Base-by-base conservation (phyloP, 129 eudicot genomes). In the Saussurea involucrata region DNA sequence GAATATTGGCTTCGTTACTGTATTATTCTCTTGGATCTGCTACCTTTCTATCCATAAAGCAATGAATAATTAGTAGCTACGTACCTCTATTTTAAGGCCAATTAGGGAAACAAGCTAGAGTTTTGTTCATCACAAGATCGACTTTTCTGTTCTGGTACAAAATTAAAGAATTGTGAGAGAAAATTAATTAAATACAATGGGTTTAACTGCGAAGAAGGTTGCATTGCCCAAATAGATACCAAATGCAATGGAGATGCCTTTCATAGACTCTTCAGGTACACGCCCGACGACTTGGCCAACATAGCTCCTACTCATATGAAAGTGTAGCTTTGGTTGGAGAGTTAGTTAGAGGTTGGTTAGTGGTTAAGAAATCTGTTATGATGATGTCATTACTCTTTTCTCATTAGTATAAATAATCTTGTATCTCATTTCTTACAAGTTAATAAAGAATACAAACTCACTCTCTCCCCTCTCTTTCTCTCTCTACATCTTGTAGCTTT, bases 221-320 rank as follows among this genome's bases (percentile, higher is more conserved):
- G n/a, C n/a, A n/a, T 72, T 66, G 49, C 28, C 13, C 64, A 84
- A 71, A 76, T 77, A 24, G 66, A 76, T 53, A 66, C 69, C 15
- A 78, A 60, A 71, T 68, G 72, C 55, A 69, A 65, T 36, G 74
- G 74, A 66, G 78, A 82, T 66, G 29, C 69, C 8, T 37, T 79
- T 67, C 63, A 66, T 66, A 77, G 74, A 24, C 61, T 82, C n/a
- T 70, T 68, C 6, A 74, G 81, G 31, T 66, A 78, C 55, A 76
- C 55, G 34, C 82, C 83, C 27, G 60, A 72, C 33, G 29, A 74
- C n/a, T n/a, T 79, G 24, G 17, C 74, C 21, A 60, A 78, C 28
- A 24, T 80, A 5, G 25, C 63, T 24, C 86, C 89, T 7, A 24
- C 63, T 66, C 55, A 69, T 32, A 28, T 81, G 1, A 82, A 28